A percentile compares a stretch with the other conserved stretches of the same genome.
phyloP scores from a whole-genome alignment of 108 stramenopile species.

The Cyclostephanos tholiformis region DNA sequence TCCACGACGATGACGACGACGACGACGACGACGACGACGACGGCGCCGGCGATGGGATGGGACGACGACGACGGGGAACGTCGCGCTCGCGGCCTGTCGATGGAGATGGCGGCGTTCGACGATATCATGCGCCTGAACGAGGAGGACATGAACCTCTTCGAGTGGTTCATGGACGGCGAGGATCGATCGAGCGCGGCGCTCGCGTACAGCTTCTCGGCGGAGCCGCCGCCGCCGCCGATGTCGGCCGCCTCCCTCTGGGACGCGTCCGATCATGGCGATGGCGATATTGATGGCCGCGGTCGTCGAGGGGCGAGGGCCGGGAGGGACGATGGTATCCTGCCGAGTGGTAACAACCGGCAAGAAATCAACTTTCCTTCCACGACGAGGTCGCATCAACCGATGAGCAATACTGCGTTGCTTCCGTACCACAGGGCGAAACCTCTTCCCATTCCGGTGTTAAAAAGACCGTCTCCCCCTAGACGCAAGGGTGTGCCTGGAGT shows the following conservation, averaged over 20 bases:
- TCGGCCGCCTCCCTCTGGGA: conserved; percentile 22
- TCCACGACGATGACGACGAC: not conserved
- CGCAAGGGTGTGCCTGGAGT: not conserved
- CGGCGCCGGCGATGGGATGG: no score
- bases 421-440: conserved; percentile 43
- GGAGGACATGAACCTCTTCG: conserved; percentile 52
- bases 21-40: not conserved
- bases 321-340: not conserved
- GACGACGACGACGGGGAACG: not conserved
- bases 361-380: conserved; percentile 24
- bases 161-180: conserved; percentile 51
- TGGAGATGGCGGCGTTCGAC: conserved; percentile 16
- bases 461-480: conserved; percentile 13
- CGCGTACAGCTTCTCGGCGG: conserved; percentile 37
- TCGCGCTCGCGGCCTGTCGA: not conserved
- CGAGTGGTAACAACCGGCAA: not conserved
- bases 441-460: conserved; percentile 38
- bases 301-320: no score
- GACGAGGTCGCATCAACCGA: conserved; percentile 7
- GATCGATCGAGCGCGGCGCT: conserved; percentile 47
- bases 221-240: not conserved
- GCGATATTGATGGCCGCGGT: not conserved
- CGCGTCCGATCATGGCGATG: not conserved
- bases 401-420: not conserved
- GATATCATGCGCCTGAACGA: conserved; percentile 51